A percentile compares a stretch with the other conserved stretches of the same genome.
Evolutionary conservation across 1,139 yeast species (phyloP).

Genomic region (Diutina ranongensis): DNA sequence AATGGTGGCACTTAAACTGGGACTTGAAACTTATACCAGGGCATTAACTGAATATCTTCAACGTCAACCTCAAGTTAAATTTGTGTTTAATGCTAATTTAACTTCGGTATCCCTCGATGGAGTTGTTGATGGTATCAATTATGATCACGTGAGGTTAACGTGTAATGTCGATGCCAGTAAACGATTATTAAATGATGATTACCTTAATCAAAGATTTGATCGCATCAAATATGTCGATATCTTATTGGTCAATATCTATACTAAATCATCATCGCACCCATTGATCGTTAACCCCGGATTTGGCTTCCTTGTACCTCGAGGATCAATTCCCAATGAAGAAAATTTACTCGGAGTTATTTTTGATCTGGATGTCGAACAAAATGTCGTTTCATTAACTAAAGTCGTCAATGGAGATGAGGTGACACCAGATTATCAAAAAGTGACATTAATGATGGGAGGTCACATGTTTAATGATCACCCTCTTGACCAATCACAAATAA

Average conservation of each 20-base stretch:
- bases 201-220: neutral
- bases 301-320: constrained; percentile 74
- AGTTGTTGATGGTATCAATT: constrained; percentile 10
- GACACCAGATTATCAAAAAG: constrained; percentile 36
- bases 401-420: no score
- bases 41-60: constrained; percentile 25
- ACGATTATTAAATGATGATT: neutral
- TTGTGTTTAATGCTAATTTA: constrained; percentile 19
- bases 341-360: constrained; percentile 76
- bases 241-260: neutral
- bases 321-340: constrained; percentile 38
- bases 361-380: constrained; percentile 69
- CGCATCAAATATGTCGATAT: neutral
- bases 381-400: constrained; percentile 12
- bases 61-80: constrained; percentile 26
- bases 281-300: constrained; percentile 41
- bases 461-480: constrained; percentile 33
- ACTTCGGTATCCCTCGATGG: constrained; percentile 13
- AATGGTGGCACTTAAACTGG: constrained; percentile 39
- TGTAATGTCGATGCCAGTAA: neutral
- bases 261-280: neutral
- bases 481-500: constrained; percentile 35
- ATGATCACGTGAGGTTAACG: constrained; percentile 49
- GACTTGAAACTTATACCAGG: constrained; percentile 42
- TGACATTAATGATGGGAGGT: constrained; percentile 91